These are phyloP conservation scores for Suillus subluteus DNA, from an alignment of 768 basidiomycete genomes.

Conservation along the genomic window DNA sequence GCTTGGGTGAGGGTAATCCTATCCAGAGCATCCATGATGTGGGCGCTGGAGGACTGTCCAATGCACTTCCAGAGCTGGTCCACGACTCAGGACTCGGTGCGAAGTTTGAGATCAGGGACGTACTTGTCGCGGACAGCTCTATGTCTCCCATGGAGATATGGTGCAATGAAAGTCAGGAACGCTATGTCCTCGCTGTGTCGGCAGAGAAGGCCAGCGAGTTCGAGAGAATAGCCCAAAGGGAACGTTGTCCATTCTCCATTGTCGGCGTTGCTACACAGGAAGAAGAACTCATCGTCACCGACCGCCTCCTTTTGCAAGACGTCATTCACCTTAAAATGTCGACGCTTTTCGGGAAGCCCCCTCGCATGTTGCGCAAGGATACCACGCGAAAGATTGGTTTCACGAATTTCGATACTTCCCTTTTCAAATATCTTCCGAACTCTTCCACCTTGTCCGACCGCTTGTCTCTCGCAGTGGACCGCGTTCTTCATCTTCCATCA, in stretches of 20 bases:
- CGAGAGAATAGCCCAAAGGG: constrained; percentile 77
- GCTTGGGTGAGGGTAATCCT: constrained; percentile 62
- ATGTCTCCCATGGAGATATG: constrained; percentile 99
- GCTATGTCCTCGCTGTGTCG: constrained; percentile 92
- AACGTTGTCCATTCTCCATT: constrained; percentile 91
- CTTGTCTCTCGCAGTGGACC: constrained; percentile 66
- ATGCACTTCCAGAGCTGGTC: constrained; percentile 95
- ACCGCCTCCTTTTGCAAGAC: constrained; percentile 75
- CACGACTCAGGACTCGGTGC: constrained; percentile 95
- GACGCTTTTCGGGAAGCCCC: constrained; percentile 94
- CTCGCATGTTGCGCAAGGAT: constrained; percentile 84
- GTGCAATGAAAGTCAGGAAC: constrained; percentile 99
- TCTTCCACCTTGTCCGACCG: constrained; percentile 45
- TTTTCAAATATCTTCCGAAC: constrained; percentile 66
- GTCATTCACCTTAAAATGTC: constrained; percentile 93
- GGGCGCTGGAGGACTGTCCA: constrained; percentile 95
- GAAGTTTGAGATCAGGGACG: constrained; percentile 89
- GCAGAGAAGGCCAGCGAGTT: constrained; percentile 66
- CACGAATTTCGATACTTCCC: constrained; percentile 69
- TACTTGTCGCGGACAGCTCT: constrained; percentile 86
- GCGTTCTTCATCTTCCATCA: constrained; percentile 88
- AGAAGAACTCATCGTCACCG: constrained; percentile 86
- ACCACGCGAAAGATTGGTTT: constrained; percentile 44
- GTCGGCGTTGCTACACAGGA: constrained; percentile 87
- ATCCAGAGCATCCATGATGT: constrained; percentile 98